These are phyloP conservation scores for Zarea fungicola DNA, from an alignment of 2,329 filamentous ascomycete genomes.

Conservation along the genomic window DNA sequence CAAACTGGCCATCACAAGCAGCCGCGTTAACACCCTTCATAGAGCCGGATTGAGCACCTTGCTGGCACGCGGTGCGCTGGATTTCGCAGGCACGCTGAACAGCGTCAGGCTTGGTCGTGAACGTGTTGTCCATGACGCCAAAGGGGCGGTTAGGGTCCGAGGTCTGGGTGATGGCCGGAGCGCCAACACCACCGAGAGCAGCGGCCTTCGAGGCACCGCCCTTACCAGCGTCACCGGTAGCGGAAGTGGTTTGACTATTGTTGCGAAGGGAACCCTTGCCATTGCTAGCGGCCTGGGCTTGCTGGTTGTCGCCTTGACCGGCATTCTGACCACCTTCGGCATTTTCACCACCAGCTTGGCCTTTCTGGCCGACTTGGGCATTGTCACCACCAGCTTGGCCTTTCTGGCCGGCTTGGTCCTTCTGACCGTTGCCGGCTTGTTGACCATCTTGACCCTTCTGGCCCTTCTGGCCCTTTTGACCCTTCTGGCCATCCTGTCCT, in stretches of 20 bases:
- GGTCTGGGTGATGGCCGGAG: conserved; percentile 44
- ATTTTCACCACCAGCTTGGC: conserved; percentile 11
- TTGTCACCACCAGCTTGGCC: conserved; percentile 8
- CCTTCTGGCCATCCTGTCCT: not conserved
- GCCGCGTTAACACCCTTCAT: conserved; percentile 33
- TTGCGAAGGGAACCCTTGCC: not conserved
- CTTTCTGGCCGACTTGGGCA: conserved; percentile 10
- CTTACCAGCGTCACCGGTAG: conserved; percentile 13
- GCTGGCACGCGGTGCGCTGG: conserved; percentile 56
- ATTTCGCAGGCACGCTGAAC: conserved; percentile 57
- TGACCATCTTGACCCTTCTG: conserved; percentile 16
- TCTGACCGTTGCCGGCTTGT: conserved; percentile 12
- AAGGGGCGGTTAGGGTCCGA: conserved; percentile 49
- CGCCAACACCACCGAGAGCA: conserved; percentile 46
- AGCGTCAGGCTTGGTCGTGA: conserved; percentile 51
- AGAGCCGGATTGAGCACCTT: conserved; percentile 49
- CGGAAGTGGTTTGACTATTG: conserved; percentile 8
- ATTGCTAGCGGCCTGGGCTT: conserved; percentile 1
- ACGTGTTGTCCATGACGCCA: conserved; percentile 50
- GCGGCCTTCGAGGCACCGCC: conserved; percentile 24
- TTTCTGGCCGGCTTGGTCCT: conserved; percentile 5
- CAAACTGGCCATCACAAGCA: conserved; percentile 54
- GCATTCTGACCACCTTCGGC: conserved; percentile 8
- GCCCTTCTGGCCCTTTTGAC: conserved; percentile 3
- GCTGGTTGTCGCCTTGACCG: conserved; percentile 8